These are phyloP conservation scores for Senecio squalidus DNA, from an alignment of 140 eudicot genomes.

Conservation along the genomic window DNA sequence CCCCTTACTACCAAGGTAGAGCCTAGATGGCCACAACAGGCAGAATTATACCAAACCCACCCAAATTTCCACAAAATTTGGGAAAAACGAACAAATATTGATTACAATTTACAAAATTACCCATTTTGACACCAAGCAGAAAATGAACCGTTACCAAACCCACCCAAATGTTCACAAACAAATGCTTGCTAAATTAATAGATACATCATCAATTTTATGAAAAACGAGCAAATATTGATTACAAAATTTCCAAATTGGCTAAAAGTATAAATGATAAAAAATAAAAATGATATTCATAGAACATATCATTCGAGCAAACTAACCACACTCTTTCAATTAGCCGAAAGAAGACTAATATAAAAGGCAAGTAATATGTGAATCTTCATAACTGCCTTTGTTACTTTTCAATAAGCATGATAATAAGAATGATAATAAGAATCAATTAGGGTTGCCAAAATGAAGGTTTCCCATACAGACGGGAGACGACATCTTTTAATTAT, in stretches of 20 bases:
- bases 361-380: not conserved
- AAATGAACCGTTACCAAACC: not conserved
- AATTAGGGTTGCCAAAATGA: too few relatives aligned
- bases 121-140: too few relatives aligned
- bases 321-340: not conserved
- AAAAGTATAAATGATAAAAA: not conserved
- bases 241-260: too few relatives aligned
- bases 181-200: not conserved
- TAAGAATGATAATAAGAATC: too few relatives aligned
- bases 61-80: not conserved
- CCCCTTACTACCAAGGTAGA: too few relatives aligned
- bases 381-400: not conserved
- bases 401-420: not conserved
- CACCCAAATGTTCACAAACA: not conserved
- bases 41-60: too few relatives aligned
- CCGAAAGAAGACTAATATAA: not conserved
- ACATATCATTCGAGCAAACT: not conserved
- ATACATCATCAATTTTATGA: not conserved
- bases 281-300: not conserved
- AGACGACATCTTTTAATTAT: constrained; percentile 8
- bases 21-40: too few relatives aligned
- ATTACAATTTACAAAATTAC: too few relatives aligned
- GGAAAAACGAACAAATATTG: not conserved
- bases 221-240: too few relatives aligned
- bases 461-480: not conserved